Base-by-base conservation (phyloP, 345 rosid species). In the Eucalyptus sp. region DNA sequence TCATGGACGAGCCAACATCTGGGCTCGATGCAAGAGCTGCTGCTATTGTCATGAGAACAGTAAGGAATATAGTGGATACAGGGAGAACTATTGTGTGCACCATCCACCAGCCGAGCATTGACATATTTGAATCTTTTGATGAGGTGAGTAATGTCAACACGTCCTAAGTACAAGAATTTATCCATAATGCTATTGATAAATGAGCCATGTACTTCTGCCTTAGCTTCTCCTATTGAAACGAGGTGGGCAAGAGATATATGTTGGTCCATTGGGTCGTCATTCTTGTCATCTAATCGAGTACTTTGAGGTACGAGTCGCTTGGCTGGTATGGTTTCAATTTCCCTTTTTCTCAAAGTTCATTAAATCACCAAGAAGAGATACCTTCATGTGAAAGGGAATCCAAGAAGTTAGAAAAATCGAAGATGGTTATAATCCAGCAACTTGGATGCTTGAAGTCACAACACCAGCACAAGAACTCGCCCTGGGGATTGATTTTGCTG, bases 1-100 rank as follows among this genome's bases (percentile, higher is more conserved):
- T 97, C 93, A 95, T 97, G 99, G 99, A 97, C 27, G 99, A 97
- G 91, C 99, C 99, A 83, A 97, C 99, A 87, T 97, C 99, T 31
- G 99, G 99, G 52, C 93, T 97, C 43, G 99, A 97, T 90, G 99
- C 99, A 56, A 92, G 99, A 92, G 97, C 99, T 80, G 99, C 99
- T 50, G 99, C 99, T 50, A 96, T 96, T 62, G 99, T 97, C 22
- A 95, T 97, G 99, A 93, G 99, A 90, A 91, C 98, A 7, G 97
- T 97, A 24, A 94, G 99, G 91, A 97, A 95, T 93, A 96, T 97
- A 1, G 99, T 97, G 14, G 98, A 97, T 89, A 97, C 98, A 0
- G 99, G 99, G 71, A 94, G 99, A 93, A 97, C 98, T 3, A 97
- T 97, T 29, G 99, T 97, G 12, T 97, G 99, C 94, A 97, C 99